Conservation (phyloP, 2,329 filamentous ascomycete species). For the Geosmithia putterillii region DNA sequence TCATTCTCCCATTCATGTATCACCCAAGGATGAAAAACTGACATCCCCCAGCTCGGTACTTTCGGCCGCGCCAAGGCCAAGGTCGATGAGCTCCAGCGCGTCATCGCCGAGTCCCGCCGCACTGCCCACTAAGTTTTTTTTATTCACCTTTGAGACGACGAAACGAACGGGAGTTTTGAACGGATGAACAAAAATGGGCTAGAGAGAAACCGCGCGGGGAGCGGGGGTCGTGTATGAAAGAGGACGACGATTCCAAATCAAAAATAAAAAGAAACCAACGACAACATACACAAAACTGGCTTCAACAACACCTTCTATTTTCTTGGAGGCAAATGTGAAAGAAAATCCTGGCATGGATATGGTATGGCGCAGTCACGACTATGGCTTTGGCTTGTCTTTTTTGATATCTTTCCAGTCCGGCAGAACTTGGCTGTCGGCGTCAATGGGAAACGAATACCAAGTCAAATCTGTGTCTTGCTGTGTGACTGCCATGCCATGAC, state of each 20-base stretch:
- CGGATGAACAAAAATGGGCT: not conserved
- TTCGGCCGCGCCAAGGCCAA: conserved; percentile 98
- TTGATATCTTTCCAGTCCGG: conserved; percentile 15
- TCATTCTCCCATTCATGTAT: not conserved
- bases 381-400: conserved; percentile 8
- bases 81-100: conserved; percentile 96
- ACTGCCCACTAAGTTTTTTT: conserved; percentile 41
- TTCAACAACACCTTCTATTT: not conserved
- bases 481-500: not conserved
- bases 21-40: conserved; percentile 7
- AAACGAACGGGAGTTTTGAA: not conserved
- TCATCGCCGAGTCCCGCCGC: conserved; percentile 90
- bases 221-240: too few relatives aligned
- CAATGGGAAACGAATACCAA: not conserved
- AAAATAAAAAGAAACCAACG: not conserved
- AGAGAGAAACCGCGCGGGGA: too few relatives aligned
- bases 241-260: not conserved
- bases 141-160: too few relatives aligned
- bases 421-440: conserved; percentile 16
- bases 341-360: conserved; percentile 13
- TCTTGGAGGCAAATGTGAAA: not conserved
- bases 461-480: not conserved
- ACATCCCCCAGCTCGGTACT: conserved; percentile 66
- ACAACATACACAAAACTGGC: not conserved
- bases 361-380: conserved; percentile 21